These are phyloP conservation scores for Brachypodium distachyon DNA, from an alignment of 202 grass and related monocot genomes.

Conservation along the genomic window DNA sequence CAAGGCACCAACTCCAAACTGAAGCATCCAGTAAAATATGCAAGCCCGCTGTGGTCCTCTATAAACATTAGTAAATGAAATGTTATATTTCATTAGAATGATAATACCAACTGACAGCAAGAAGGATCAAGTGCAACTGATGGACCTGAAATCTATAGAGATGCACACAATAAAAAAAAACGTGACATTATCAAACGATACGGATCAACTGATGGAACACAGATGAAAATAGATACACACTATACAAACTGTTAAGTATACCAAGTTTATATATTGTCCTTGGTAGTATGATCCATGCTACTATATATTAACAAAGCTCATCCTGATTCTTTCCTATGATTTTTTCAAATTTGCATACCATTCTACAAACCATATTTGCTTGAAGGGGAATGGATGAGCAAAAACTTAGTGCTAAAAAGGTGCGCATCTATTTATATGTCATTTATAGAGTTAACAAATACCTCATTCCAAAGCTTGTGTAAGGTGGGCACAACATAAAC, in stretches of 20 bases:
- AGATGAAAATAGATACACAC: not conserved
- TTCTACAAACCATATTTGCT: not conserved
- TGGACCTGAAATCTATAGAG: not conserved
- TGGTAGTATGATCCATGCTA: not conserved
- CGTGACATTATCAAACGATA: not conserved
- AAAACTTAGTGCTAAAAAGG: not conserved
- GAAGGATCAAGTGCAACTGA: not conserved
- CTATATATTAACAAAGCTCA: not conserved
- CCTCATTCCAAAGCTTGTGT: not conserved
- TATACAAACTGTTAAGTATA: not conserved
- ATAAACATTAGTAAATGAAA: slow-evolving; percentile 10
- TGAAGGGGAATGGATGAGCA: not conserved
- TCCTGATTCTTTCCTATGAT: not conserved
- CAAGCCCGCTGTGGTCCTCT: slow-evolving; percentile 65
- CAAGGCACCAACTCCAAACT: slow-evolving; percentile 47
- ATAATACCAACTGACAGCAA: not conserved
- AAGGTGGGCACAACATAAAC: not conserved
- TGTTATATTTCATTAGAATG: slow-evolving; percentile 9
- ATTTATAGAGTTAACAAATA: not conserved
- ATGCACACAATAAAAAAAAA: not conserved
- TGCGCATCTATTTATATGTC: not conserved
- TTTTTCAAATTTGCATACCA: not conserved
- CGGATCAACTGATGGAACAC: not conserved
- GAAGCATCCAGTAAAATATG: slow-evolving; percentile 69
- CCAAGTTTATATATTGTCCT: not conserved